Percentiles rank a stretch among this genome's conserved stretches.
phyloP scores from a whole-genome alignment of 768 basidiomycete species.

The Suillus fuscotomentosus region DNA sequence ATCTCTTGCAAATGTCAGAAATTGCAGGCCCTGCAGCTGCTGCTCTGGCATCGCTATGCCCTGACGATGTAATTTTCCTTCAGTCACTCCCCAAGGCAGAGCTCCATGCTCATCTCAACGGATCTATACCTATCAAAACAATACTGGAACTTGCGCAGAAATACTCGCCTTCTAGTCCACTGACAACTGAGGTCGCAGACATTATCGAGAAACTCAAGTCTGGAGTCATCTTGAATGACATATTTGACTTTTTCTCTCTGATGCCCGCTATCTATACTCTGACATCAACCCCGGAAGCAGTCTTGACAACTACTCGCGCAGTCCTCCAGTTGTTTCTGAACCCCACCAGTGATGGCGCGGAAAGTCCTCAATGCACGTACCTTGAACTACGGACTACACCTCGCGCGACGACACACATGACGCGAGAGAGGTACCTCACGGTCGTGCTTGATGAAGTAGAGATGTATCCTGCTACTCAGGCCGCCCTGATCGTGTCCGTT shows the following conservation, averaged over 20 bases:
- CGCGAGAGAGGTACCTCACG: too few relatives aligned
- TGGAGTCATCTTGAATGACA: constrained; percentile 44
- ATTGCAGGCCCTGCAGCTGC: constrained; percentile 35
- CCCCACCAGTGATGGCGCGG: constrained; percentile 15
- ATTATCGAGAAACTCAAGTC: constrained; percentile 41
- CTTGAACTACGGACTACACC: too few relatives aligned
- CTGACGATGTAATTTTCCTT: constrained; percentile 57
- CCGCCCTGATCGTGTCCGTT: too few relatives aligned
- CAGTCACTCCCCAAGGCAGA: constrained; percentile 74
- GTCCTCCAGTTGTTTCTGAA: constrained; percentile 65
- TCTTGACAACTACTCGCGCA: constrained; percentile 57
- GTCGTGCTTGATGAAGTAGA: too few relatives aligned
- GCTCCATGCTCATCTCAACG: constrained; percentile 84
- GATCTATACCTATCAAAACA: constrained; percentile 68
- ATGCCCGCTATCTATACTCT: constrained; percentile 81
- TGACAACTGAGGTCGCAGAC: constrained; percentile 19
- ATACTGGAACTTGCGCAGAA: constrained; percentile 51
- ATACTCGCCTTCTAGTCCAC: background rate
- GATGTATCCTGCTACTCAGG: too few relatives aligned
- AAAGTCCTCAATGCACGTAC: too few relatives aligned
- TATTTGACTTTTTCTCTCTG: constrained; percentile 71
- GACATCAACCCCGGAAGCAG: constrained; percentile 56
- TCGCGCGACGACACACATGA: too few relatives aligned
- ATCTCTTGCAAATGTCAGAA: constrained; percentile 2
- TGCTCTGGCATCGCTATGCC: constrained; percentile 55